phyloP scores from a whole-genome alignment of 305 asterid genomes.

The Fraxinus xanthoxyloides region DNA sequence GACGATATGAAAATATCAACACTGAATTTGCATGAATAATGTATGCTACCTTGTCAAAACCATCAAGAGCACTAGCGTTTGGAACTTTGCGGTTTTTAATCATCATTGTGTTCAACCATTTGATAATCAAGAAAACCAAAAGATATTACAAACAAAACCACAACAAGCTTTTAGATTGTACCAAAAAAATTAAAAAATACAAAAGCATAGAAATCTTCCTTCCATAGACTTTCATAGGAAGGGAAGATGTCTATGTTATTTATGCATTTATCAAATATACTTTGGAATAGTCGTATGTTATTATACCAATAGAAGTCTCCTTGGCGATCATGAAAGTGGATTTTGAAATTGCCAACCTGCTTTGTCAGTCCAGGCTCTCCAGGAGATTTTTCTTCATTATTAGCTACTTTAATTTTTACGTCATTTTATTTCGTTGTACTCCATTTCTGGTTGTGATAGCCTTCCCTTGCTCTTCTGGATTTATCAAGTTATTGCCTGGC shows the following conservation, averaged over 20 bases:
- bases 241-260: not conserved
- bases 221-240: not conserved
- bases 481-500: no score
- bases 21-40: not conserved
- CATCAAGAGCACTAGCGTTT: constrained; percentile 79
- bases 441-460: no score
- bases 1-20: constrained; percentile 1
- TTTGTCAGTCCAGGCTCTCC: constrained; percentile 97
- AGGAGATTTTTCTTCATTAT: no score
- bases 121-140: constrained; percentile 31
- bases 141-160: constrained; percentile 3
- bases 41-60: constrained; percentile 86
- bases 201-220: not conserved
- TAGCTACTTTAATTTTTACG: no score
- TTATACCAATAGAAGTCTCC: constrained; percentile 97
- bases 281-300: not conserved
- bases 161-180: not conserved
- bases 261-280: not conserved
- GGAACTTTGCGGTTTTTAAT: constrained; percentile 80
- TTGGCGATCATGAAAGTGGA: constrained; percentile 95
- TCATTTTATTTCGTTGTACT: no score
- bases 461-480: no score
- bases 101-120: constrained; percentile 98
- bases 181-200: not conserved
- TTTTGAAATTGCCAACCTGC: constrained; percentile 88